Evolutionary conservation across 768 basidiomycete genomes (phyloP).

Genomic region (Tricholoma sp.): DNA sequence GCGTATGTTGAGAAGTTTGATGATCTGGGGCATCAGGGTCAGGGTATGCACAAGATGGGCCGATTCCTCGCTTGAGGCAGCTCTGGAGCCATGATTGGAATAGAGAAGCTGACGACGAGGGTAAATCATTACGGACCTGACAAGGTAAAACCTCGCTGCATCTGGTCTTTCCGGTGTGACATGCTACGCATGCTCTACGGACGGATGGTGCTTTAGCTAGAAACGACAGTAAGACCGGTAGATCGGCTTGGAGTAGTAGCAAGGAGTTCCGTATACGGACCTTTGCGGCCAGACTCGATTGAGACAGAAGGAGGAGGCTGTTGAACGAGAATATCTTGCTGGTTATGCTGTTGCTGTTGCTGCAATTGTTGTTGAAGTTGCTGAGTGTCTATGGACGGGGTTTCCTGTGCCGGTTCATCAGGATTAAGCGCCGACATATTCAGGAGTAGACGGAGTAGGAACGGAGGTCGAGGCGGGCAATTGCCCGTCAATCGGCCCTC

Average conservation of each 20-base stretch:
- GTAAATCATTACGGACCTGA: constrained; percentile 43
- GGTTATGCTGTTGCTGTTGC: constrained; percentile 32
- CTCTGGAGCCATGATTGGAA: constrained; percentile 38
- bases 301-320: constrained; percentile 23
- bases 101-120: constrained; percentile 1
- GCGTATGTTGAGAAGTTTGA: constrained; percentile 31
- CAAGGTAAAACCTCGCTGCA: constrained; percentile 81
- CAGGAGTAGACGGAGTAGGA: constrained; percentile 35
- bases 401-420: constrained; percentile 57
- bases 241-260: constrained; percentile 13
- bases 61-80: constrained; percentile 78
- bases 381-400: constrained; percentile 54
- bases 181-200: constrained; percentile 73
- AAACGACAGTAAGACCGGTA: constrained; percentile 13
- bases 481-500: constrained; percentile 20
- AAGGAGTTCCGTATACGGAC: constrained; percentile 33
- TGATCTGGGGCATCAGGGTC: constrained; percentile 63
- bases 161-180: constrained; percentile 79
- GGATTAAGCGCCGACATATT: constrained; percentile 72
- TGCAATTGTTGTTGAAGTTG: constrained; percentile 54
- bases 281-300: constrained; percentile 53
- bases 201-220: constrained; percentile 79
- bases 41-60: constrained; percentile 66
- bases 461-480: constrained; percentile 10
- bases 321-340: constrained; percentile 11